Conservation (phyloP, 192 early-diverging fungal genomes). For the Irineochytrium annulatum region DNA sequence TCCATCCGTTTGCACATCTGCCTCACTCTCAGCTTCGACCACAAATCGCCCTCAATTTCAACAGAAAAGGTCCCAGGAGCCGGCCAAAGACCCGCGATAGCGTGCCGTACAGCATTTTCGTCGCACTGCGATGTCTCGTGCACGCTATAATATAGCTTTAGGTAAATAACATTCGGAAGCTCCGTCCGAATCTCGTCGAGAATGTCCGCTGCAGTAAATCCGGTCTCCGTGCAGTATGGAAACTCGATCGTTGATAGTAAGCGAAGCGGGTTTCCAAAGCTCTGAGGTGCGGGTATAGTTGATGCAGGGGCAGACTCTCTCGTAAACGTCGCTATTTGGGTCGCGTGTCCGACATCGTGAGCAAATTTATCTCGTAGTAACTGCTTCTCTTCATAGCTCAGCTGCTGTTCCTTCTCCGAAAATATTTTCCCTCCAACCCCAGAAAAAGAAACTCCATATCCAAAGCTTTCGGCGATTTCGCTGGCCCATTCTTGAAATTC, state of each 20-base stretch:
- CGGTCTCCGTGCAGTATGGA: constrained; percentile 31
- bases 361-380: no score
- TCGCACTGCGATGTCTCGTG: no score
- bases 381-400: no score
- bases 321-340: constrained; percentile 73
- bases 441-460: constrained; percentile 56
- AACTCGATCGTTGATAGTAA: constrained; percentile 16
- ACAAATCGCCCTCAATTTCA: constrained; percentile 3
- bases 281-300: neutral
- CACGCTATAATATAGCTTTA: no score
- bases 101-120: no score
- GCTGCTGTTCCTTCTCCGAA: no score
- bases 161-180: constrained; percentile 12
- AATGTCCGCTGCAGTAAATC: constrained; percentile 22
- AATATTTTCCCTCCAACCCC: no score
- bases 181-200: constrained; percentile 13
- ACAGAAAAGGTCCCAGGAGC: neutral
- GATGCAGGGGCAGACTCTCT: neutral
- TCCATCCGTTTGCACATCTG: constrained; percentile 30
- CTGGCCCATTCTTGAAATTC: constrained; percentile 72
- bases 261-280: neutral
- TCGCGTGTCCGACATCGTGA: constrained; percentile 47
- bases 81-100: no score
- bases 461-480: constrained; percentile 50
- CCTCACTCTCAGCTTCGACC: constrained; percentile 24